Evolutionary conservation across 352 stramenopile species (phyloP), one percentile per base, ranked within the genome.

Genomic region (Globisporangium megalacanthum): DNA sequence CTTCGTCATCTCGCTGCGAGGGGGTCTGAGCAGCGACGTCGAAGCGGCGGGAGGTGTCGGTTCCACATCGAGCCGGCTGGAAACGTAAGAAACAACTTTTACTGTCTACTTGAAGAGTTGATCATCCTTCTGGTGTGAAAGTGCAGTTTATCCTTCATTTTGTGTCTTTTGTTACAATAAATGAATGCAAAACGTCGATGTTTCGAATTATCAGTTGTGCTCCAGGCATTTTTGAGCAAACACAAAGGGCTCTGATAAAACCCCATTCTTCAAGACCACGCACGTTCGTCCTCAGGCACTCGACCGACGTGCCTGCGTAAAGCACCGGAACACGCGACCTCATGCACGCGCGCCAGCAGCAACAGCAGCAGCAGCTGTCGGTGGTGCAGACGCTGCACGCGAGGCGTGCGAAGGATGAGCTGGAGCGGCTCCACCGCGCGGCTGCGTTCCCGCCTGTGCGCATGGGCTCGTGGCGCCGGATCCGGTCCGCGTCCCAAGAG

Each of bases 401-500:
- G 52, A 52, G 35, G 41, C 53, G 52, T 25, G 10, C 46, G 20
- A 60, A 65, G 41, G 59, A 65, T 10, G 60, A 65, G 35, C 35
- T 20, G 39, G 54, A 76, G 64, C 65, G 61, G 54, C 66, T 72
- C 55, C 67, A 77, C 52, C 74, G 65, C 44, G 52, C 75, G 31
- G 71, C 49, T 20, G 68, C 70, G 39, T 89, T 84, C 60, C 72
- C 76, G 52, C 72, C 78, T 25, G 66, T 92, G 61, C 79, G 73
- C 33, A 60, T 87, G 36, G 77, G 78, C 41, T 89, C 73, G 49
- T 92, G 77, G 79, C 73, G 78, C 36, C 76, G 79, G 47, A 69
- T 73, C 47, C 79, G 66, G 44, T 87, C 82, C 13, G 60, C 78
- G 41, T 89, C 78, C 14, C 76, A 90, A 47, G 74, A 90, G 64